phyloP scores from a whole-genome alignment of 1,284 basidiomycete genomes.

The Volvariella surrecta region DNA sequence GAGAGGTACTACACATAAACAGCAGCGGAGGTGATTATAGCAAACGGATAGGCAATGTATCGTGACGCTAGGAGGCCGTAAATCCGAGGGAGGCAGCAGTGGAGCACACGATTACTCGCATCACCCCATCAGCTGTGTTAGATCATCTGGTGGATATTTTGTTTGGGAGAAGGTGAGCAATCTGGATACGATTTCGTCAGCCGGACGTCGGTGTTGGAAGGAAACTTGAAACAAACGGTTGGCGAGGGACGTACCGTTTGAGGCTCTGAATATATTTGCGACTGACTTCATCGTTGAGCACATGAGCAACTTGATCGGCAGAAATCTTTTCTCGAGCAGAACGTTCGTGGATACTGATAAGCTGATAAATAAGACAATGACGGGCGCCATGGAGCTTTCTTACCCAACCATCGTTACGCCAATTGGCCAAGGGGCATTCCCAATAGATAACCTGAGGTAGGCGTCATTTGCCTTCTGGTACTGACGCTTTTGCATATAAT shows the following conservation, averaged over 20 bases:
- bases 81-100: no score
- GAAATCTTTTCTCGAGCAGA: slow-evolving; percentile 97
- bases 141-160: slow-evolving; percentile 86
- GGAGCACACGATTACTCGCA: no score
- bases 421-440: slow-evolving; percentile 99
- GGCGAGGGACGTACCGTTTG: slow-evolving; percentile 59
- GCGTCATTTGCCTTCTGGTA: slow-evolving; percentile 96
- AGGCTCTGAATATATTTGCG: slow-evolving; percentile 98
- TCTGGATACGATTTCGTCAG: slow-evolving; percentile 28
- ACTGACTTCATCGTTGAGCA: slow-evolving; percentile 97
- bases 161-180: slow-evolving; percentile 92
- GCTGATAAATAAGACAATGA: slow-evolving; percentile 2
- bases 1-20: no score
- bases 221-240: background rate
- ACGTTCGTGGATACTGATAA: slow-evolving; percentile 87
- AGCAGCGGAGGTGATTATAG: no score
- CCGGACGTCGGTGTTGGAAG: slow-evolving; percentile 1
- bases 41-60: no score
- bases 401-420: slow-evolving; percentile 99
- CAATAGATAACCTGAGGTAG: slow-evolving; percentile 93
- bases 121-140: slow-evolving; percentile 88
- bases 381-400: slow-evolving; percentile 18
- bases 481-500: slow-evolving; percentile 91
- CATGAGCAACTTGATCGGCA: slow-evolving; percentile 94
- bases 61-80: no score